Percentiles rank a stretch among this genome's conserved stretches.
These are phyloP conservation scores for Colletotrichum limetticola DNA, from an alignment of 2,329 filamentous ascomycete species.

Conservation along the genomic window DNA sequence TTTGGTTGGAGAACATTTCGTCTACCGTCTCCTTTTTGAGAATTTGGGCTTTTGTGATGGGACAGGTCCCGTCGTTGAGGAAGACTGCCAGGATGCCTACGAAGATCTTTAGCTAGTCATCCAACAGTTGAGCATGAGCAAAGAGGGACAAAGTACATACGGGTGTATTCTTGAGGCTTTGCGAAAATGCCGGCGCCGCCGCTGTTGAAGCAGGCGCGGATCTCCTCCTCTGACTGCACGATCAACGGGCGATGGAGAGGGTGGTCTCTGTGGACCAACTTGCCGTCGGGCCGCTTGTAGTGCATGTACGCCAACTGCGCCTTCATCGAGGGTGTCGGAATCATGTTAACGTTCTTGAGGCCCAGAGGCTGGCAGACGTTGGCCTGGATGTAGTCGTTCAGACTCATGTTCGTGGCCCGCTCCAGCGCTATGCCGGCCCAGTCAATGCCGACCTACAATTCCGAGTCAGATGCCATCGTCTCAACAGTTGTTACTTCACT, in stretches of 20 bases:
- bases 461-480: constrained; percentile 46
- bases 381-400: constrained; percentile 61
- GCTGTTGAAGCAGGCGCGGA: constrained; percentile 57
- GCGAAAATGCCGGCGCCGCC: constrained; percentile 72
- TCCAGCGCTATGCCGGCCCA: constrained; percentile 64
- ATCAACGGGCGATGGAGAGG: constrained; percentile 57
- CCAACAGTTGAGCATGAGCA: too few relatives aligned
- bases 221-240: constrained; percentile 48
- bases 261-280: constrained; percentile 58
- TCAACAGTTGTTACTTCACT: constrained; percentile 37
- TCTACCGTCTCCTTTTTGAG: constrained; percentile 68
- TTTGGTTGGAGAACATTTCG: constrained; percentile 73
- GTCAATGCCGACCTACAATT: constrained; percentile 52
- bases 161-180: constrained; percentile 68
- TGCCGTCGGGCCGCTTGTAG: constrained; percentile 57
- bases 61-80: constrained; percentile 72
- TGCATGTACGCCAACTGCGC: constrained; percentile 67
- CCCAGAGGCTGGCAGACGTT: constrained; percentile 60
- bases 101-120: too few relatives aligned
- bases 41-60: constrained; percentile 64
- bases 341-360: constrained; percentile 63
- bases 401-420: constrained; percentile 51
- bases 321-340: constrained; percentile 65
- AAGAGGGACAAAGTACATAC: constrained; percentile 43
- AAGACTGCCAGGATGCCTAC: constrained; percentile 67